A percentile compares a stretch with the other conserved stretches of the same genome.
Conservation (phyloP, 805 yeast genomes). For the Isabelozyma heimii region DNA sequence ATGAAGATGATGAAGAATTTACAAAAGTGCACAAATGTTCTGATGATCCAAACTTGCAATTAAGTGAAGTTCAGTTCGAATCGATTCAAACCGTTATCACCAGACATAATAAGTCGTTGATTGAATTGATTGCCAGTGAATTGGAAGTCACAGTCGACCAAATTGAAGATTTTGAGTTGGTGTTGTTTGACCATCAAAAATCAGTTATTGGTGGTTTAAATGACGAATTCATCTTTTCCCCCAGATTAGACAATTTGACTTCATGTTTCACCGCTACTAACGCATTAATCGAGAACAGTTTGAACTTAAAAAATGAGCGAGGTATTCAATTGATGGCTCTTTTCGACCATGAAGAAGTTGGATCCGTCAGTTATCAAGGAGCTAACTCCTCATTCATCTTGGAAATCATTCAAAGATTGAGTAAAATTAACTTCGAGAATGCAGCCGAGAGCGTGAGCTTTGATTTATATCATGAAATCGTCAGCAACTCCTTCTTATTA, state of each 20-base stretch:
- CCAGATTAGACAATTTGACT: constrained; percentile 86
- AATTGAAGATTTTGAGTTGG: constrained; percentile 87
- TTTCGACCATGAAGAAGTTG: constrained; percentile 96
- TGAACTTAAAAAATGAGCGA: constrained; percentile 41
- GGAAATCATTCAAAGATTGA: constrained; percentile 67
- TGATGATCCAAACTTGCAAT: constrained; percentile 46
- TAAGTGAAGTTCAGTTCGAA: constrained; percentile 54
- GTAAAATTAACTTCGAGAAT: constrained; percentile 26
- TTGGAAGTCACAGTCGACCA: constrained; percentile 48
- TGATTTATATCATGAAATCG: constrained; percentile 46
- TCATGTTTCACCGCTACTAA: constrained; percentile 79
- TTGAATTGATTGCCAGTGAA: constrained; percentile 68
- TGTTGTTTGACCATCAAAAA: constrained; percentile 80
- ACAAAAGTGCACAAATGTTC: constrained; percentile 34
- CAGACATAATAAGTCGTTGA: constrained; percentile 74
- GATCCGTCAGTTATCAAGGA: constrained; percentile 93
- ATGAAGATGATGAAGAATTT: neutral
- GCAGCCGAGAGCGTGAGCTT: constrained; percentile 17
- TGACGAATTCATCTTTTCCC: constrained; percentile 88
- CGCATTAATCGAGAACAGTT: constrained; percentile 56
- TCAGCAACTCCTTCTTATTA: constrained; percentile 78
- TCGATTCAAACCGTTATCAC: constrained; percentile 62
- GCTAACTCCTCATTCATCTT: constrained; percentile 92
- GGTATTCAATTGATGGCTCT: constrained; percentile 75
- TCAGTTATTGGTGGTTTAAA: constrained; percentile 84